Base-by-base conservation (phyloP, 306 rosid genomes). In the Castanospermum australe region DNA sequence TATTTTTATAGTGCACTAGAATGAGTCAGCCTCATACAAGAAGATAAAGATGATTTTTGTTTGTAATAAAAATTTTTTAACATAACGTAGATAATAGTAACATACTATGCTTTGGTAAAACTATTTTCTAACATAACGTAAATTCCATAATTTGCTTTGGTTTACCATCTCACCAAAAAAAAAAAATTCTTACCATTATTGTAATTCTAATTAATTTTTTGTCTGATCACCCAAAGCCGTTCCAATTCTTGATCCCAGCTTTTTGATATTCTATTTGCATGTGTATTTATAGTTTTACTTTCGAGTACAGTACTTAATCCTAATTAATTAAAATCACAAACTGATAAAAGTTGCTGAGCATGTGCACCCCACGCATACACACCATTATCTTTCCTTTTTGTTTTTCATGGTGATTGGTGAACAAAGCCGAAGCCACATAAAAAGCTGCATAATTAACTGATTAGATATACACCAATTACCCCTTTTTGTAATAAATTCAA, bases 291-390 rank as follows among this genome's bases (percentile, higher is more conserved):
- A 17, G 9, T 21, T 11, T 67, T 30, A 63, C 52, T 71, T 60
- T 65, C 5, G 24, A 1, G 77, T n/a, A 44, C 84, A 75, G 65
- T 61, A 52, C 71, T 64, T 71, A 50, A 55, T 42, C 28, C 39
- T 45, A 55, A 67, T 77, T 73, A 42, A 80, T 73, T 50, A 2
- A n/a, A n/a, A 25, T 44, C 33, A 67, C 17, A 28, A 39, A 6
- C 30, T 44, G 52, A 70, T 77, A 30, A 57, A 65, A 15, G 38
- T 36, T 21, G 18, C 7, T 14, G 3, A 33, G 81, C 87, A 82
- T 78, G 84, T 84, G 89, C 80, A 69, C 51, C 67, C 86, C 84
- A 85, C 76, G 38, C 18, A 62, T 57, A 57, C 50, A 52, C 66
- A 69, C 80, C 55, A 72, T 79, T 79, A 67, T 68, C 71, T 74